Base-by-base conservation (phyloP, 2,329 filamentous ascomycete species). In the Penicillium sp. region DNA sequence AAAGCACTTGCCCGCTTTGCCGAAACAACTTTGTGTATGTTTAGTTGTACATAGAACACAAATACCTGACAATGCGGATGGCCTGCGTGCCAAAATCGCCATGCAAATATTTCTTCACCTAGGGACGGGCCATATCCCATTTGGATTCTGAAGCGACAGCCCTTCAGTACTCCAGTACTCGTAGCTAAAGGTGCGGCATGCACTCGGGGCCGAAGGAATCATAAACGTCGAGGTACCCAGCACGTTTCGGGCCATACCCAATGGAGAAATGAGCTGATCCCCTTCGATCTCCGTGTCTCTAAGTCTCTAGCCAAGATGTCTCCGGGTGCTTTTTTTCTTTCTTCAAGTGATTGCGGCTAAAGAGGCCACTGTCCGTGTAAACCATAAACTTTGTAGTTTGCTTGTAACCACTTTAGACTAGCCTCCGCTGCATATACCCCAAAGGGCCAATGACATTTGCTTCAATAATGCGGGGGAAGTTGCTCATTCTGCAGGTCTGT, bases 1-100 rank as follows among this genome's bases (percentile, higher is more conserved):
- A 91, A 68, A 94, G 90, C 67, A 93, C 89, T 46, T 99, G 94
- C 74, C 94, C 94, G 45, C 79, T 99, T 60, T 99, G 94, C 75
- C 83, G 94, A 65, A 96, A 95, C 71, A 87, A 89, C 21, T 97
- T 97, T 71, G 83, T 83, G 61, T 86, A 85, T 73, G 60, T 82
- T 62, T 71, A 56, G 22, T 42, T 42, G 47, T 57, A 50, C 14
- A 59, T 66, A 62, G 55, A 58, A 45, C 48, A 60, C 48, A 58
- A 47, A 58, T 27, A 43, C 47, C 43, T 50, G 45, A 24, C 32
- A 47, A 43, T 38, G 49, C n/a, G 47, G 52, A 58, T 43, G 47
- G 36, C 29, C 38, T 54, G 31, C 16, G 38, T n/a, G 38, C 8
- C 38, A 40, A 9, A 27, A 16, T 2, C 3, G 49, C 45, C n/a